These are phyloP conservation scores for Cercophora scortea DNA, from an alignment of 495 filamentous ascomycete species.

Conservation along the genomic window DNA sequence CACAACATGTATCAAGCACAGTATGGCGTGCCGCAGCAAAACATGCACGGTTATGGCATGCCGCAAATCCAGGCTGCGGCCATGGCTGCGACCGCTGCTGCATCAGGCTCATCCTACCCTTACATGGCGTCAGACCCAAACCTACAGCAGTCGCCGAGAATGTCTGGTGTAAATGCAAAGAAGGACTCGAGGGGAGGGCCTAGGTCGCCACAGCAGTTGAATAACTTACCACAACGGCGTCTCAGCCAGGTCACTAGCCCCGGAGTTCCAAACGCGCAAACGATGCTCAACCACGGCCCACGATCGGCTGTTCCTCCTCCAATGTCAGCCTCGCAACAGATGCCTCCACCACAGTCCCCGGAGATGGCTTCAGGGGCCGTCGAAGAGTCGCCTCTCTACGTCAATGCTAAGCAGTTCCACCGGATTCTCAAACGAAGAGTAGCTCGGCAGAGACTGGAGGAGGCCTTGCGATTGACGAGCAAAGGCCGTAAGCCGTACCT, in stretches of 20 bases:
- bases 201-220: slow-evolving; percentile 56
- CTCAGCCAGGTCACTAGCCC: slow-evolving; percentile 62
- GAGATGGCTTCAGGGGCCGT: slow-evolving; percentile 68
- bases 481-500: slow-evolving; percentile 97
- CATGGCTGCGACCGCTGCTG: slow-evolving; percentile 63
- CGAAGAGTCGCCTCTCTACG: slow-evolving; percentile 92
- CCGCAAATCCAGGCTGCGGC: slow-evolving; percentile 55
- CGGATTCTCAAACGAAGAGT: slow-evolving; percentile 91
- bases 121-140: slow-evolving; percentile 49
- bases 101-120: slow-evolving; percentile 52
- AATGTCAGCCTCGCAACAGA: slow-evolving; percentile 39
- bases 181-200: slow-evolving; percentile 49
- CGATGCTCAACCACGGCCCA: slow-evolving; percentile 48
- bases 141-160: slow-evolving; percentile 54
- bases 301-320: slow-evolving; percentile 37
- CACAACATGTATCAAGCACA: slow-evolving; percentile 53
- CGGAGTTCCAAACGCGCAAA: slow-evolving; percentile 46
- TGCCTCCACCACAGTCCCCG: slow-evolving; percentile 67
- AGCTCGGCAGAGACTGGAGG: slow-evolving; percentile 87
- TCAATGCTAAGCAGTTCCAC: slow-evolving; percentile 98
- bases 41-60: slow-evolving; percentile 53
- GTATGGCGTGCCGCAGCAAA: slow-evolving; percentile 48
- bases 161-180: slow-evolving; percentile 39
- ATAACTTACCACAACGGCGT: slow-evolving; percentile 34
- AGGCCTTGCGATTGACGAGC: slow-evolving; percentile 79